phyloP scores from a whole-genome alignment of 2,329 filamentous ascomycete species.

The Nothopassalora personata region DNA sequence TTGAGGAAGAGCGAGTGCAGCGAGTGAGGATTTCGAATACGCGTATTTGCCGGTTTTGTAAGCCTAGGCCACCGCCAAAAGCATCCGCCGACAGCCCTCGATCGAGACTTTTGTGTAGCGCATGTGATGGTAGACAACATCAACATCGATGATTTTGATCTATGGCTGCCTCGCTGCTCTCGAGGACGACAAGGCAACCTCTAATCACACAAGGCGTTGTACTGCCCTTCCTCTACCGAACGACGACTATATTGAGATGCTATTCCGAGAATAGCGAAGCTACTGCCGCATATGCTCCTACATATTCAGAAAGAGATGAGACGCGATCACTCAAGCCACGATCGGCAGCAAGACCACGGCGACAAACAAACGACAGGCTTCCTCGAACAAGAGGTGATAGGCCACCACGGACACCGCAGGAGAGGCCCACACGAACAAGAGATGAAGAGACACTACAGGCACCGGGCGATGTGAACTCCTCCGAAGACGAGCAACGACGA shows the following conservation, averaged over 20 bases:
- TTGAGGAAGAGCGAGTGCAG: no score
- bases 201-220: background rate
- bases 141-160: background rate
- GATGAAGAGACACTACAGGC: background rate
- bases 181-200: background rate
- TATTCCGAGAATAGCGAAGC: background rate
- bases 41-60: no score
- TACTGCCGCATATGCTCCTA: background rate
- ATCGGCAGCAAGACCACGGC: background rate
- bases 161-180: background rate
- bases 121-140: no score
- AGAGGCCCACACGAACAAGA: background rate
- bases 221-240: constrained; percentile 30
- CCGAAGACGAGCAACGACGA: background rate
- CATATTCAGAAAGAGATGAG: background rate
- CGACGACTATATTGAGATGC: constrained; percentile 21
- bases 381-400: background rate
- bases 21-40: no score
- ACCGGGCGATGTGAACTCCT: background rate
- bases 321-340: background rate
- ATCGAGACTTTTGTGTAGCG: no score
- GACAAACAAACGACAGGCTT: background rate
- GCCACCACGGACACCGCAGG: background rate
- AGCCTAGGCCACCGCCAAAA: no score
- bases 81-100: no score